Conservation (phyloP, 2,329 filamentous ascomycete genomes). For the Pseudocercospora fuligena region DNA sequence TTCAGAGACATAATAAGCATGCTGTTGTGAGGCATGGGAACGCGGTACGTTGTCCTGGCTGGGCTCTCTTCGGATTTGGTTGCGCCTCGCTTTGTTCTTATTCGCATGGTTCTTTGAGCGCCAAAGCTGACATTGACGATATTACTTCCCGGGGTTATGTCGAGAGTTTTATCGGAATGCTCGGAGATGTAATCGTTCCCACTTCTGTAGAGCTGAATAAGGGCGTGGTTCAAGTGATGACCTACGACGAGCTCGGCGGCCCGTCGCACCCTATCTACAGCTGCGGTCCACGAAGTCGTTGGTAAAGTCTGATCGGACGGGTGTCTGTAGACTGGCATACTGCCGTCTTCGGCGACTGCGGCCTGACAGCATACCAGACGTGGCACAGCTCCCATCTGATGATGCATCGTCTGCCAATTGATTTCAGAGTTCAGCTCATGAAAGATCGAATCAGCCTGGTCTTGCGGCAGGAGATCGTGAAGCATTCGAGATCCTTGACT, state of each 20-base stretch:
- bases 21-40: slow-evolving; percentile 83
- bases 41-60: slow-evolving; percentile 64
- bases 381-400: slow-evolving; percentile 88
- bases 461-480: slow-evolving; percentile 67
- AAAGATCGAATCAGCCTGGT: slow-evolving; percentile 64
- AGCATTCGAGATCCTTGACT: slow-evolving; percentile 74
- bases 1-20: slow-evolving; percentile 79
- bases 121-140: slow-evolving; percentile 96
- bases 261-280: slow-evolving; percentile 69
- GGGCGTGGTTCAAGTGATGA: slow-evolving; percentile 84
- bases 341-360: slow-evolving; percentile 72
- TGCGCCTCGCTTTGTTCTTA: slow-evolving; percentile 74
- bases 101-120: slow-evolving; percentile 84
- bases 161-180: slow-evolving; percentile 94
- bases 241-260: slow-evolving; percentile 74
- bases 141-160: slow-evolving; percentile 78
- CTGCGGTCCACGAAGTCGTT: slow-evolving; percentile 74
- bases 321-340: slow-evolving; percentile 90
- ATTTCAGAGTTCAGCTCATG: slow-evolving; percentile 74
- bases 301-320: slow-evolving; percentile 86
- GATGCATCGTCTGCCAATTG: slow-evolving; percentile 88
- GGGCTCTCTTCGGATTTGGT: background rate
- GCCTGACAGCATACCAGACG: slow-evolving; percentile 91
- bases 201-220: slow-evolving; percentile 91
- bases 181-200: slow-evolving; percentile 93